Percentiles rank a stretch among this genome's conserved stretches.
phyloP scores from a whole-genome alignment of 805 yeast species.

The Kazachstania africana region DNA sequence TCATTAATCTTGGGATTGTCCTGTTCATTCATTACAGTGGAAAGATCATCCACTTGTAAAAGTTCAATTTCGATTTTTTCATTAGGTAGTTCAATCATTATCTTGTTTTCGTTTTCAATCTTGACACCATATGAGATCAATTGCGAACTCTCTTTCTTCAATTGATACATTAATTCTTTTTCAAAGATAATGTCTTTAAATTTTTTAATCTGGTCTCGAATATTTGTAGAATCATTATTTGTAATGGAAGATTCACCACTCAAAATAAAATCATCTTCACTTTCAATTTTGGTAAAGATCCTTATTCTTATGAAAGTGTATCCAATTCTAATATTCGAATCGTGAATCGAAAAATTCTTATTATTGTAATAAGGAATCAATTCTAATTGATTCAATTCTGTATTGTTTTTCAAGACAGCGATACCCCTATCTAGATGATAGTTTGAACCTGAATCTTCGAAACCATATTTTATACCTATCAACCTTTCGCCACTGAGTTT shows the following conservation, averaged over 20 bases:
- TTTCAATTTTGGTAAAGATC: conserved; percentile 42
- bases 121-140: conserved; percentile 60
- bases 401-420: conserved; percentile 51
- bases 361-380: conserved; percentile 23
- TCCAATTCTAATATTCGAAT: conserved; percentile 21
- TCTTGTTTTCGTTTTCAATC: conserved; percentile 49
- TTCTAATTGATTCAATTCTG: conserved; percentile 29
- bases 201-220: conserved; percentile 46
- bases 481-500: conserved; percentile 39
- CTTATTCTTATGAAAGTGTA: conserved; percentile 49
- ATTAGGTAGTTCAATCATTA: conserved; percentile 52
- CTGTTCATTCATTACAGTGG: conserved; percentile 28
- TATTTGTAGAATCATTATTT: conserved; percentile 16
- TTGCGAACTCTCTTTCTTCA: conserved; percentile 62
- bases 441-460: conserved; percentile 79
- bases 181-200: conserved; percentile 76
- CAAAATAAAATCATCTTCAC: conserved; percentile 38
- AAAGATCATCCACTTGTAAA: conserved; percentile 18
- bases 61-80: conserved; percentile 63
- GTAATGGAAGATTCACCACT: conserved; percentile 42
- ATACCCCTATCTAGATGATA: conserved; percentile 59
- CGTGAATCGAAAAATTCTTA: neutral
- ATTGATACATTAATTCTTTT: conserved; percentile 72
- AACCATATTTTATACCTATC: conserved; percentile 81
- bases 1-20: conserved; percentile 34